Evolutionary conservation across 2,329 filamentous ascomycete species (phyloP).

Genomic region (Talaromyces sp.): DNA sequence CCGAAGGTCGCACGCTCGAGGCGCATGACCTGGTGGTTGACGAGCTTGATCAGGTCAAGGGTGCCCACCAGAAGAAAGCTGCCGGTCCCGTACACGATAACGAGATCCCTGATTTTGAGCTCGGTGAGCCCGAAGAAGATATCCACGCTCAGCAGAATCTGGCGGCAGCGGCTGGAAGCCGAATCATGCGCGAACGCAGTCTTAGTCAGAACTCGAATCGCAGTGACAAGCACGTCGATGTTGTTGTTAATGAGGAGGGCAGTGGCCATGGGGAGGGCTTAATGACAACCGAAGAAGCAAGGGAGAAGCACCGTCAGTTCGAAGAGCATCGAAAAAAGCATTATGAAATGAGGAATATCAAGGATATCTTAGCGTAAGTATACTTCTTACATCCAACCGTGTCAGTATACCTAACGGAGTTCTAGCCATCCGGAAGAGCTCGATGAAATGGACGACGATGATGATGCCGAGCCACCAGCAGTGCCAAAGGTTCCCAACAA

Average conservation of each 20-base stretch:
- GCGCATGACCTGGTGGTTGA: constrained; percentile 68
- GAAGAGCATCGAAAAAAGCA: constrained; percentile 91
- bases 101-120: constrained; percentile 86
- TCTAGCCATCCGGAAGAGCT: constrained; percentile 61
- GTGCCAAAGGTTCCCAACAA: constrained; percentile 3
- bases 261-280: constrained; percentile 41
- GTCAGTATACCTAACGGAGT: background rate
- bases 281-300: constrained; percentile 67
- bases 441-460: constrained; percentile 56
- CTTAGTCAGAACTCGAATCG: constrained; percentile 29
- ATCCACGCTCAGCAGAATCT: constrained; percentile 42
- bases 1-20: constrained; percentile 52
- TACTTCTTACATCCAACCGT: background rate
- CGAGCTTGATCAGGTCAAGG: constrained; percentile 57
- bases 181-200: constrained; percentile 44
- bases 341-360: constrained; percentile 98
- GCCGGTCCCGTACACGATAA: constrained; percentile 52
- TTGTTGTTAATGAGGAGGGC: constrained; percentile 68
- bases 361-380: constrained; percentile 71
- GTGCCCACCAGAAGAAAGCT: constrained; percentile 38
- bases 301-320: constrained; percentile 87
- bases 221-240: constrained; percentile 73
- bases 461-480: constrained; percentile 28
- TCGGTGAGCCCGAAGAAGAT: constrained; percentile 86
- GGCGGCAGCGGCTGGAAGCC: constrained; percentile 32